phyloP scores from a whole-genome alignment of 768 basidiomycete species.

The Russula lepida region DNA sequence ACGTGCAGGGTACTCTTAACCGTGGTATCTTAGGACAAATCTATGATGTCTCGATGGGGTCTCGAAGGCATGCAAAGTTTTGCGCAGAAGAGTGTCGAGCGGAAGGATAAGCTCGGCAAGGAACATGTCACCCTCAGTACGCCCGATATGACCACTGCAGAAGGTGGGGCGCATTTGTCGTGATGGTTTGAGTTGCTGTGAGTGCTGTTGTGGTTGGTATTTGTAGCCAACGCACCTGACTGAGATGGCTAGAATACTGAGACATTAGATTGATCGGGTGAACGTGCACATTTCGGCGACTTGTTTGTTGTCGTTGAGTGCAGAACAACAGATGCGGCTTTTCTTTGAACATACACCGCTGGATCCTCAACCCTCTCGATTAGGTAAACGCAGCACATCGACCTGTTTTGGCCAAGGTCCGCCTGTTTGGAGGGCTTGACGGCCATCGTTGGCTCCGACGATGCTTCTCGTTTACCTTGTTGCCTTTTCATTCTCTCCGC shows the following conservation, averaged over 20 bases:
- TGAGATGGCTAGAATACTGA: background rate
- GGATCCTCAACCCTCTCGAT: background rate
- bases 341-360: background rate
- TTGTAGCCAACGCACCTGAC: background rate
- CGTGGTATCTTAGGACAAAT: conserved; percentile 56
- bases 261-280: background rate
- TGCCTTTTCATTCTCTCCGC: background rate
- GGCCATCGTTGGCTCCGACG: background rate
- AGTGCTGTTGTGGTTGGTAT: background rate
- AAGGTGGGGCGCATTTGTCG: background rate
- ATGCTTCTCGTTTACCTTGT: conserved; percentile 9
- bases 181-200: conserved; percentile 2
- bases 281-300: background rate
- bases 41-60: conserved; percentile 91
- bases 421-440: background rate
- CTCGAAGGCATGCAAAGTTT: conserved; percentile 88
- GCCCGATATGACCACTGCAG: background rate
- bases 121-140: background rate
- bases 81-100: conserved; percentile 55
- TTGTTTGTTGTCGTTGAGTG: background rate
- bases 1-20: background rate
- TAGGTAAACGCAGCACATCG: background rate
- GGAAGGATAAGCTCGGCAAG: conserved; percentile 38
- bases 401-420: background rate
- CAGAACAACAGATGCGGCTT: background rate